Base-by-base conservation (phyloP, 768 basidiomycete genomes). In the Cantharellus anzutake region DNA sequence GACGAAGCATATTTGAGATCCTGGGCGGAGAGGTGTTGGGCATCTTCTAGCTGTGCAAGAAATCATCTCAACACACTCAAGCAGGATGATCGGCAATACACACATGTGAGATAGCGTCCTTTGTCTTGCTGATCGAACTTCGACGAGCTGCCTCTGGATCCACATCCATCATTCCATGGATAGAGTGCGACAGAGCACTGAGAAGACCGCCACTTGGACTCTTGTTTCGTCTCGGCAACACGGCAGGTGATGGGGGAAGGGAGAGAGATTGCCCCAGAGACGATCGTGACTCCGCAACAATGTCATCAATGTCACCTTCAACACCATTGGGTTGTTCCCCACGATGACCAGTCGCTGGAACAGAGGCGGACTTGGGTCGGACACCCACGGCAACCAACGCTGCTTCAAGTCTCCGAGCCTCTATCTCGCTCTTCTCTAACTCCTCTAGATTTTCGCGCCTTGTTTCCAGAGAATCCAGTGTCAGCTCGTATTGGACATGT, bases 111-210 rank as follows among this genome's bases (percentile, higher is more conserved):
- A 97, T 96, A 20, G 80, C 80, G 72, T 98, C 94, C 65, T 88
- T 79, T 3, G 91, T 92, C 74, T 96, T 97, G 62, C 85, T 85
- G 63, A 99, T 98, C 58, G 83, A 80, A 67, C 86, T 97, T 63
- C 96, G 76, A 62, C 96, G 75, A 3, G 94, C 93, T 16, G 86
- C 88, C 73, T 98, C 96, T 2, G 96, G 96, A 71, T 99, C 96
- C 16, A 87, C 87, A 65, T 99, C 96, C 84, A 99, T 97, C 83
- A 98, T 93, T 3, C 94, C 93, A 65, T 93, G 91, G 59, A 99
- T 70, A 34, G 92, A 93, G 71, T 96, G 93, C 67, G 85, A 91
- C 50, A 99, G 73, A 14, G 96, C 96, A 65, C 82, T 90, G 41
- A 99, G 66, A 34, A 99, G 72, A 20, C 89, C 92, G 77, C 87